phyloP scores from a whole-genome alignment of 1,139 yeast genomes.

The Candida sojae region DNA sequence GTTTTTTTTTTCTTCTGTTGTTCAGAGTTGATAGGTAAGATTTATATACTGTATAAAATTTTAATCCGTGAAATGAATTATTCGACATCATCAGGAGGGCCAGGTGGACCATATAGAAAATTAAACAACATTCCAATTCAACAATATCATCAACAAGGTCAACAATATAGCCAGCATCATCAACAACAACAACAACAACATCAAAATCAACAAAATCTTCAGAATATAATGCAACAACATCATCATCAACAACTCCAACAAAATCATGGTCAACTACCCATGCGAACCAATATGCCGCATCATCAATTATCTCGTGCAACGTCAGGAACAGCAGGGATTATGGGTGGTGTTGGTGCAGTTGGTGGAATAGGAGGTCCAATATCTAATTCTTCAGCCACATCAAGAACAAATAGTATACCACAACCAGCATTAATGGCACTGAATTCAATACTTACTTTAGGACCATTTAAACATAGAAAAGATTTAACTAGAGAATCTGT shows the following conservation, averaged over 20 bases:
- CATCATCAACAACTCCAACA: constrained; percentile 8
- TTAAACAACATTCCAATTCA: constrained; percentile 7
- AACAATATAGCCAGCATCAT: background rate
- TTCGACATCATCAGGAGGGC: constrained; percentile 8
- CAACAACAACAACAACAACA: background rate
- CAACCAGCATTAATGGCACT: constrained; percentile 62
- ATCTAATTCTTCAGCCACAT: constrained; percentile 1
- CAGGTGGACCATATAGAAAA: constrained; percentile 10
- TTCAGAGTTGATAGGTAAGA: background rate
- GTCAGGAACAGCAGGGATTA: constrained; percentile 2
- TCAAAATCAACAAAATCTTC: background rate
- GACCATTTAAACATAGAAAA: constrained; percentile 72
- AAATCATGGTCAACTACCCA: constrained; percentile 2
- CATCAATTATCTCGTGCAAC: constrained; percentile 5
- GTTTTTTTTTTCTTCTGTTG: background rate
- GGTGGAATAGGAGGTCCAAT: background rate
- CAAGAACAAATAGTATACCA: constrained; percentile 19
- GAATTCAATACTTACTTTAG: constrained; percentile 66
- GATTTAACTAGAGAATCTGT: constrained; percentile 73
- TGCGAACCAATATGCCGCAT: constrained; percentile 7
- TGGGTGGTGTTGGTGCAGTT: background rate
- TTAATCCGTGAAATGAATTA: constrained; percentile 7
- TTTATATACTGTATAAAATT: background rate
- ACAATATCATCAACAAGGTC: background rate
- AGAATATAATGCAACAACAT: constrained; percentile 5